Percentiles rank a stretch among this genome's conserved stretches.
Evolutionary conservation across 176 grass and related monocot species (phyloP).

Genomic region (Panicum miliaceum): DNA sequence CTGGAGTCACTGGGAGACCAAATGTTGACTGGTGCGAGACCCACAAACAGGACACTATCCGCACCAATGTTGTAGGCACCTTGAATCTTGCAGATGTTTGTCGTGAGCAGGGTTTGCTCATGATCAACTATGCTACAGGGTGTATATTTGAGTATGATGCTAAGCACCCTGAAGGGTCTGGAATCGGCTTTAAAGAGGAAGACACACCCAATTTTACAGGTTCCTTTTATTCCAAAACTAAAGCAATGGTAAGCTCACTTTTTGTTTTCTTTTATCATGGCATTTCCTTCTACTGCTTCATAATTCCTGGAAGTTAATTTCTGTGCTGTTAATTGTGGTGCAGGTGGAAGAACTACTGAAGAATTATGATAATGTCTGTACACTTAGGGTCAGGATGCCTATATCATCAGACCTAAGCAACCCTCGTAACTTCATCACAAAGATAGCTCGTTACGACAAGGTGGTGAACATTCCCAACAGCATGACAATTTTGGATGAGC

Average conservation of each 20-base stretch:
- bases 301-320: not conserved
- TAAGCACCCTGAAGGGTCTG: constrained; percentile 60
- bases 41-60: constrained; percentile 78
- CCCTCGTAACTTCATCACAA: constrained; percentile 72
- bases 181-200: constrained; percentile 75
- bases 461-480: constrained; percentile 76
- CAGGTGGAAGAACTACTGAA: constrained; percentile 81
- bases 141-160: constrained; percentile 78
- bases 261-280: not conserved
- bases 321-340: not conserved
- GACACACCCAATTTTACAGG: constrained; percentile 69
- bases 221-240: constrained; percentile 79
- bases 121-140: constrained; percentile 80
- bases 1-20: constrained; percentile 74
- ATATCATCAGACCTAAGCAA: constrained; percentile 70
- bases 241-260: constrained; percentile 64
- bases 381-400: constrained; percentile 69
- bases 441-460: constrained; percentile 67
- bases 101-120: constrained; percentile 60
- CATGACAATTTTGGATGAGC: constrained; percentile 71
- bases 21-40: constrained; percentile 87
- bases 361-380: constrained; percentile 73
- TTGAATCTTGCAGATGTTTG: constrained; percentile 81
- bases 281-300: not conserved
- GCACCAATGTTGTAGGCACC: constrained; percentile 72